Base-by-base conservation (phyloP, 805 yeast species). In the Clavispora asparagi region DNA sequence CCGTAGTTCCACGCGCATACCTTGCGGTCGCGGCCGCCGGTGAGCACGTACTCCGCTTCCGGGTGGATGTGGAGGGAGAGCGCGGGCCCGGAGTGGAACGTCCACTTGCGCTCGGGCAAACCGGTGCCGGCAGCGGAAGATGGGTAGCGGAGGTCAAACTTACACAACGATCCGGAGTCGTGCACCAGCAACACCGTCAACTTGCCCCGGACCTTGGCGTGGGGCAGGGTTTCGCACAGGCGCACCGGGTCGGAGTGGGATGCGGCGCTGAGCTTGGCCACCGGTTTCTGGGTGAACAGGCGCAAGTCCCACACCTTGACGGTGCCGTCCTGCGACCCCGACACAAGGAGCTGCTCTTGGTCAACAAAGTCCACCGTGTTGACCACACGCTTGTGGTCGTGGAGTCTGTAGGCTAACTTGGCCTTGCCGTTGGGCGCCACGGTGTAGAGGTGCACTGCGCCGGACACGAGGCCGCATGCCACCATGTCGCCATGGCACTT, bases 51-150 rank as follows among this genome's bases (percentile, higher is more conserved):
- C 51, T 91, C 96, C 32, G 75, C 62, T 33, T 81, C 83, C 0
- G 95, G 95, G 59, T 91, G 96, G 83, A 96, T 90, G 56, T 88
- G 90, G 5, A 94, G 64, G 5, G 95, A 80, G 14, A 91, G 69
- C 0, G 96, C 98, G 2, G 96, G 95, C 0, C 96, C 96, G 2
- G 89, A 79, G 61, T 92, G 98, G 3, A 96, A 95, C 56, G 85
- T 87, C 61, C 94, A 76, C 48, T 83, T 81, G 43, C 83, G 71
- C 56, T 92, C 97, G 5, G 92, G 83, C 8, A 53, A 48, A 14
- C 46, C 40, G n/a, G 42, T 9, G 17, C 39, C 6, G 32, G 77
- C 76, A 13, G 52, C 51, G 2, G 57, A 42, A 23, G 44, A 41
- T 13, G 56, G 53, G 37, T 50, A 53, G 46, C 98, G 74, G n/a